A percentile compares a stretch with the other conserved stretches of the same genome.
phyloP scores from a whole-genome alignment of 768 basidiomycete genomes.

The Podaxis sp. region DNA sequence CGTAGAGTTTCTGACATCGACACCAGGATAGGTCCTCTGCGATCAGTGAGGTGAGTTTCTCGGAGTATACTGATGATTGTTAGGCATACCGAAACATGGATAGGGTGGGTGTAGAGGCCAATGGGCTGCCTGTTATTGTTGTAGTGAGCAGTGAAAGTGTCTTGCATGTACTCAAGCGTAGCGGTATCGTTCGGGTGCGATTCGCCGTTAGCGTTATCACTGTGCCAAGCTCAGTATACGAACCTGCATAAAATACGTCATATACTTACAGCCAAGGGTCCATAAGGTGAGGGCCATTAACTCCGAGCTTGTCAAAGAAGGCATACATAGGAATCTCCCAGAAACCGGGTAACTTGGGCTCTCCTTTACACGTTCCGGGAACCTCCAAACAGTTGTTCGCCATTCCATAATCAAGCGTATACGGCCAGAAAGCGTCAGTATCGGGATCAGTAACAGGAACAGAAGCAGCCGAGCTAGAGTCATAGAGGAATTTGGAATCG shows the following conservation, averaged over 20 bases:
- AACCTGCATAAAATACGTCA: neutral
- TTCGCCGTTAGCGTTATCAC: conserved; percentile 56
- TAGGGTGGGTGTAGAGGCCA: conserved; percentile 80
- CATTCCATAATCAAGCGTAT: conserved; percentile 77
- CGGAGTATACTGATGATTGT: neutral
- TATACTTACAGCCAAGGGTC: conserved; percentile 74
- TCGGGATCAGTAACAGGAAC: conserved; percentile 62
- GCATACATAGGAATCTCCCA: conserved; percentile 90
- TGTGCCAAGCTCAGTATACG: conserved; percentile 18
- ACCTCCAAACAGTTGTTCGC: conserved; percentile 73
- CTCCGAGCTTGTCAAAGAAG: conserved; percentile 62
- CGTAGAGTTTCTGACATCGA: conserved; percentile 46
- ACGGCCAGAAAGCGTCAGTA: conserved; percentile 84
- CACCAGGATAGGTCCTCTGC: conserved; percentile 60
- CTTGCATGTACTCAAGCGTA: conserved; percentile 71
- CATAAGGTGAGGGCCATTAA: conserved; percentile 67
- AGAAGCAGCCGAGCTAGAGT: conserved; percentile 60
- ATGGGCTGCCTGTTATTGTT: conserved; percentile 75
- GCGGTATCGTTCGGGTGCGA: conserved; percentile 54
- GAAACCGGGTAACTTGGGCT: conserved; percentile 72
- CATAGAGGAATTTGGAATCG: conserved; percentile 65
- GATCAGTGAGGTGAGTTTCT: conserved; percentile 1
- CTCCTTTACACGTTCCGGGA: conserved; percentile 58
- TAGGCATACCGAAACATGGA: conserved; percentile 60
- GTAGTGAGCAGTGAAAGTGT: conserved; percentile 74